A percentile compares a stretch with the other conserved stretches of the same genome.
phyloP scores from a whole-genome alignment of 345 rosid genomes.

The Melaleuca quinquenervia region DNA sequence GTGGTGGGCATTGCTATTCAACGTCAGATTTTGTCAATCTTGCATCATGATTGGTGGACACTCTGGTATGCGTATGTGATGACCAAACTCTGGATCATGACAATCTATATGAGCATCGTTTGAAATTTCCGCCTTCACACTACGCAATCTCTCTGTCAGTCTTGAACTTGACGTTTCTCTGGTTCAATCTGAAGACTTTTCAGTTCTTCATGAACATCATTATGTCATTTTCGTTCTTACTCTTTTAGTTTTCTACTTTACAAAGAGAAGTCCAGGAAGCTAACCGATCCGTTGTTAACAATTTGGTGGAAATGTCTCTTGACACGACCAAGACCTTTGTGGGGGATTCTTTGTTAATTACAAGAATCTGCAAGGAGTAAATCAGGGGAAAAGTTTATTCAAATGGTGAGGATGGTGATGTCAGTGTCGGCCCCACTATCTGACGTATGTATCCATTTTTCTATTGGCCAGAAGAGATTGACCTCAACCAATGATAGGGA shows the following conservation, averaged over 20 bases:
- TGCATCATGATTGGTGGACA: neutral
- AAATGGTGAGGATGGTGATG: neutral
- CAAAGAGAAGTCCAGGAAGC: neutral
- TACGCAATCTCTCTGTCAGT: neutral
- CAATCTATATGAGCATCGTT: neutral
- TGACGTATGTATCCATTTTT: neutral
- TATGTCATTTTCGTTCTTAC: neutral
- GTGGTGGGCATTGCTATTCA: neutral
- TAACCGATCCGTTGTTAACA: neutral
- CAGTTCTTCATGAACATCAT: neutral
- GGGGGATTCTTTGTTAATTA: neutral
- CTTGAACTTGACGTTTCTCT: neutral
- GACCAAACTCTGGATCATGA: neutral
- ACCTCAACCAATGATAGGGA: neutral
- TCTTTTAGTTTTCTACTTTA: neutral
- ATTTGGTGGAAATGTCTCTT: neutral
- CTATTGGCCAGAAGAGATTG: neutral
- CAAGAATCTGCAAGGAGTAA: neutral
- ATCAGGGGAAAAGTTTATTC: neutral
- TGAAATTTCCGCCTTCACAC: neutral
- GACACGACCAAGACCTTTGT: neutral
- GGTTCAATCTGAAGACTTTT: neutral
- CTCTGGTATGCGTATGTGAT: neutral
- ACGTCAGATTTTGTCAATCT: neutral
- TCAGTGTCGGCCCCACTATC: neutral